Evolutionary conservation across 2,329 filamentous ascomycete genomes (phyloP), one percentile per base, ranked within the genome.

Genomic region (Paecilomyces dactylethromorphus): DNA sequence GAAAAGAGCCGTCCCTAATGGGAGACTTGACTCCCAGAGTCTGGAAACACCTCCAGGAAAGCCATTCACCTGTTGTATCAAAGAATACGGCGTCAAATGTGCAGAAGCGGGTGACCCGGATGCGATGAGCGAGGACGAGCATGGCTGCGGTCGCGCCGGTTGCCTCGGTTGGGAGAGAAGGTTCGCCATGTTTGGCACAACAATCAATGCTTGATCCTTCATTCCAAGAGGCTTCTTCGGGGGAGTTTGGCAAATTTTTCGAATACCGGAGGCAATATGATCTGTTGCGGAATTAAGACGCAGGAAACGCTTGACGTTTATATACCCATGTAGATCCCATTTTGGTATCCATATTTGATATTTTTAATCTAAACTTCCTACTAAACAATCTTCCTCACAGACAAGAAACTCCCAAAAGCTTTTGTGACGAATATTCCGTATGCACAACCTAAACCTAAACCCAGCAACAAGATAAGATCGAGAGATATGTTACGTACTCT

Each of bases 61-160:
- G 33, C 84, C 88, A 0, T 91, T 92, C 66, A 74, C 78, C 1
- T 92, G 89, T 69, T 90, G 88, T 65, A 81, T 92, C 61, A 81
- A 81, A 62, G 87, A 92, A 69, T 92, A 89, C 64, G 89, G 88
- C 5, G 75, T 89, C 53, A 78, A 39, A 32, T 72, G 69, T 57
- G 60, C 58, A 18, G 13, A 32, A 35, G 29, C 24, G 53, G 31
- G 50, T 55, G 74, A 58, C 71, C 80, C 13, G 62, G 58, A 4
- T 76, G 78, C 39, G 58, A 58, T 18, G 57, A 57, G 32, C n/a
- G 50, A 69, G 58, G 60, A 63, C 58, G 62, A 66, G 56, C 62
- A 58, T 4, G 78, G 78, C 76, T 39, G 82, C 79, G 12, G 59
- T 74, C 1, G 78, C 72, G 2, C 75, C 63, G 63, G 75, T 50